Conservation (phyloP, 192 early-diverging fungal species). For the Entomortierella lignicola region DNA sequence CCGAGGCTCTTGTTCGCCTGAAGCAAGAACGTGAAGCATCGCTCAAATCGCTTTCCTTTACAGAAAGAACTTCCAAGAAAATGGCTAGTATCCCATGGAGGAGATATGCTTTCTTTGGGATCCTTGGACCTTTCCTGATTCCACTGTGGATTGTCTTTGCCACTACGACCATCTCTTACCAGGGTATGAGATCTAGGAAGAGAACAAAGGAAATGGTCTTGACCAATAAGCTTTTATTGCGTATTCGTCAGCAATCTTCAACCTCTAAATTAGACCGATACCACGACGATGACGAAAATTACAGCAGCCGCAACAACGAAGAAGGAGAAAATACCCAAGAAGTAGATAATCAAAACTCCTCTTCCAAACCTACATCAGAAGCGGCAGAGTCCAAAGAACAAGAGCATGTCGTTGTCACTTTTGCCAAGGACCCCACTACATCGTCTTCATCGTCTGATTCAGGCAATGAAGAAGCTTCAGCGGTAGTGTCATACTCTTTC, state of each 20-base stretch:
- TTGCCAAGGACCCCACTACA: background rate
- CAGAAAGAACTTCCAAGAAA: conserved; percentile 12
- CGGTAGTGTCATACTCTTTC: conserved; percentile 30
- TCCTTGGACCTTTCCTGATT: conserved; percentile 43
- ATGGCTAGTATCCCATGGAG: conserved; percentile 29
- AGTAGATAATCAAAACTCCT: too few relatives aligned
- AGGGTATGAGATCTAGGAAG: conserved; percentile 54
- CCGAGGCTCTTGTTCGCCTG: conserved; percentile 15
- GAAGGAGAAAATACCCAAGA: too few relatives aligned
- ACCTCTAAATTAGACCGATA: conserved; percentile 8
- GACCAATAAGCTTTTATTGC: conserved; percentile 1
- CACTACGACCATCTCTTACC: conserved; percentile 37
- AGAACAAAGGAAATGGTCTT: conserved; percentile 19
- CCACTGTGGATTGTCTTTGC: conserved; percentile 55
- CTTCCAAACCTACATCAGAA: background rate
- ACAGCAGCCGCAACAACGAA: background rate
- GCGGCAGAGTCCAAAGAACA: conserved; percentile 1
- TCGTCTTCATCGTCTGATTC: background rate
- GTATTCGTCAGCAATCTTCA: conserved; percentile 21
- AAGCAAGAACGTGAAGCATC: conserved; percentile 13
- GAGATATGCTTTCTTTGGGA: conserved; percentile 34
- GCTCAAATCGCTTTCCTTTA: conserved; percentile 17
- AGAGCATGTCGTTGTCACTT: conserved; percentile 8
- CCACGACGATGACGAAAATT: conserved; percentile 23
- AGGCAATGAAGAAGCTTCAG: background rate